Evolutionary conservation across 1,284 basidiomycete species (phyloP).

Genomic region (Leccinum colubrinum): DNA sequence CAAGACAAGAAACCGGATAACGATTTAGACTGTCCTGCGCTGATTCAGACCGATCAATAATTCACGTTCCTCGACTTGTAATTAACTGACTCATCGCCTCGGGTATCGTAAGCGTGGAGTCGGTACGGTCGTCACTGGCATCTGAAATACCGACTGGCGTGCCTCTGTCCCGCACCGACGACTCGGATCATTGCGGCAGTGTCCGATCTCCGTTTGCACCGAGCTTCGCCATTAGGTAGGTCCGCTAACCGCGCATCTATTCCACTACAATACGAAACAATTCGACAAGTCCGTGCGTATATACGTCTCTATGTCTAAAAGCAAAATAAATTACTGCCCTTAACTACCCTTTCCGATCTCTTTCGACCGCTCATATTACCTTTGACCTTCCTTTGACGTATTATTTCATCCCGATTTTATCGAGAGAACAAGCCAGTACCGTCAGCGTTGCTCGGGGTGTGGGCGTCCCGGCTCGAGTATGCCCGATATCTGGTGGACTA

Average conservation of each 20-base stretch:
- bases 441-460: constrained; percentile 87
- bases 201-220: too few species aligned
- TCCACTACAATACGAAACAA: not conserved
- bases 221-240: too few species aligned
- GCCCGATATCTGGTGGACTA: constrained; percentile 66
- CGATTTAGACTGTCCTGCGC: too few species aligned
- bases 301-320: not conserved
- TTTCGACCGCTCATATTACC: constrained; percentile 78
- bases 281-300: not conserved
- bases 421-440: constrained; percentile 92
- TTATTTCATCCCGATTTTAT: constrained; percentile 85
- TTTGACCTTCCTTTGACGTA: constrained; percentile 64
- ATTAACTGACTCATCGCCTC: too few species aligned
- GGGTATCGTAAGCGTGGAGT: too few species aligned
- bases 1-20: too few species aligned
- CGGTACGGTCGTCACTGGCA: too few species aligned
- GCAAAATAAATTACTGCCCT: not conserved
- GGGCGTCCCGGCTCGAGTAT: constrained; percentile 65
- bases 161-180: too few species aligned
- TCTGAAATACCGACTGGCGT: too few species aligned
- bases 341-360: constrained; percentile 52
- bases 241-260: not conserved
- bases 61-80: too few species aligned
- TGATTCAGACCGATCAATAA: too few species aligned
- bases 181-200: too few species aligned